Conservation (phyloP, 2,329 filamentous ascomycete genomes). For the Blastomyces parvus region DNA sequence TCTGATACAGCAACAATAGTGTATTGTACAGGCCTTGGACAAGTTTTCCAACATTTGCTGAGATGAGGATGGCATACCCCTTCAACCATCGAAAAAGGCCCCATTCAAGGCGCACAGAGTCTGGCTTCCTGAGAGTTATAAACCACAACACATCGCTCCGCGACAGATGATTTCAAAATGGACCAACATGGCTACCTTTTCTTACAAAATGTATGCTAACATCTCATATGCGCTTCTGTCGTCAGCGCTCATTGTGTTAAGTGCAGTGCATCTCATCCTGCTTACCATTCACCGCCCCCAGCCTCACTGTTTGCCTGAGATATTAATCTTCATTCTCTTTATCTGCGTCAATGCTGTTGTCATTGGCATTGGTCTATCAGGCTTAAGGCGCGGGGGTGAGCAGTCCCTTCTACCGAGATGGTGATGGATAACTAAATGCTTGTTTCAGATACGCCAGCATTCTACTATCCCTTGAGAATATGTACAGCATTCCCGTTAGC, state of each 20-base stretch:
- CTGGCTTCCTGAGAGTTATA: not conserved
- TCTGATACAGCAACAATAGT: not conserved
- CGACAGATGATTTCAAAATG: not conserved
- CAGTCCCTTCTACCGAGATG: too few relatives aligned
- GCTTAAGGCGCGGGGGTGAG: too few relatives aligned
- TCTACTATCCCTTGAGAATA: not conserved
- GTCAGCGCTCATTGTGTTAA: not conserved
- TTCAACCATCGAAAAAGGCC: not conserved
- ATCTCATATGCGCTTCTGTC: not conserved
- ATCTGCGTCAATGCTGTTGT: too few relatives aligned
- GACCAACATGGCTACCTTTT: not conserved
- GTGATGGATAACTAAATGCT: too few relatives aligned
- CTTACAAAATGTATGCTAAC: not conserved
- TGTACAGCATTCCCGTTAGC: not conserved
- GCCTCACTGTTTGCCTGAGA: too few relatives aligned
- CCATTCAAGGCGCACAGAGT: not conserved
- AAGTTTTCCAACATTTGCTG: not conserved
- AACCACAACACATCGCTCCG: not conserved
- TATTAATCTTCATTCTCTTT: too few relatives aligned
- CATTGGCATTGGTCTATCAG: too few relatives aligned
- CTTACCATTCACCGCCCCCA: too few relatives aligned
- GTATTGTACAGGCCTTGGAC: not conserved
- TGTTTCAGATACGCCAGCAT: not conserved
- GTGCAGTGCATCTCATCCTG: not conserved
- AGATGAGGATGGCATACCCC: not conserved